A percentile compares a stretch with the other conserved stretches of the same genome.
These are phyloP conservation scores for Agarophyton chilense DNA, from an alignment of 23 red algal genomes.

Conservation along the genomic window DNA sequence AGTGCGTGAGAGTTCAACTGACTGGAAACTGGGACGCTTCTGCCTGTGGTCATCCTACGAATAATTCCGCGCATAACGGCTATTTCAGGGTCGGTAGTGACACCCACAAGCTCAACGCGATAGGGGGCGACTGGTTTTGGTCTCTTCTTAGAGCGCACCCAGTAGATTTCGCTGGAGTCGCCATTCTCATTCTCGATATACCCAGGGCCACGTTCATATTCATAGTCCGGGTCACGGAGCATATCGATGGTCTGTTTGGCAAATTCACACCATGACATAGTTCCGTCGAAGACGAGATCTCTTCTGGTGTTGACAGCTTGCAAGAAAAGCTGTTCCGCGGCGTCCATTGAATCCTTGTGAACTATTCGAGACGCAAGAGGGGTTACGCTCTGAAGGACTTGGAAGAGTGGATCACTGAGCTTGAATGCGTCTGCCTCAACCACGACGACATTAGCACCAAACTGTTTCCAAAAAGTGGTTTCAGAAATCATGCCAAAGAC, in stretches of 20 bases:
- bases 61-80: conserved; percentile 76
- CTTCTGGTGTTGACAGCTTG: conserved; percentile 62
- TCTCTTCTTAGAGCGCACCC: conserved; percentile 54
- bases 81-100: conserved; percentile 61
- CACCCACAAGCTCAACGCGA: conserved; percentile 72
- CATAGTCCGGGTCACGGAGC: conserved; percentile 65
- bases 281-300: conserved; percentile 76
- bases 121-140: conserved; percentile 40
- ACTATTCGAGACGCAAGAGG: conserved; percentile 61
- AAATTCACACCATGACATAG: conserved; percentile 69
- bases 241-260: conserved; percentile 68
- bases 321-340: conserved; percentile 71
- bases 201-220: conserved; percentile 68
- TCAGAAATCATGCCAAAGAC: conserved; percentile 42
- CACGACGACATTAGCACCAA: conserved; percentile 58
- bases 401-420: conserved; percentile 72
- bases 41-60: conserved; percentile 56
- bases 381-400: conserved; percentile 50
- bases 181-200: conserved; percentile 55
- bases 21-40: conserved; percentile 61
- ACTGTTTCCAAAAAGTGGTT: conserved; percentile 66
- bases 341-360: conserved; percentile 64
- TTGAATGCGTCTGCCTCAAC: conserved; percentile 79
- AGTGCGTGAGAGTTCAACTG: conserved; percentile 70
- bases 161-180: conserved; percentile 57